Percentiles rank a stretch among this genome's conserved stretches.
phyloP scores from a whole-genome alignment of 768 basidiomycete species.

The Tricholoma hemisulphureum region DNA sequence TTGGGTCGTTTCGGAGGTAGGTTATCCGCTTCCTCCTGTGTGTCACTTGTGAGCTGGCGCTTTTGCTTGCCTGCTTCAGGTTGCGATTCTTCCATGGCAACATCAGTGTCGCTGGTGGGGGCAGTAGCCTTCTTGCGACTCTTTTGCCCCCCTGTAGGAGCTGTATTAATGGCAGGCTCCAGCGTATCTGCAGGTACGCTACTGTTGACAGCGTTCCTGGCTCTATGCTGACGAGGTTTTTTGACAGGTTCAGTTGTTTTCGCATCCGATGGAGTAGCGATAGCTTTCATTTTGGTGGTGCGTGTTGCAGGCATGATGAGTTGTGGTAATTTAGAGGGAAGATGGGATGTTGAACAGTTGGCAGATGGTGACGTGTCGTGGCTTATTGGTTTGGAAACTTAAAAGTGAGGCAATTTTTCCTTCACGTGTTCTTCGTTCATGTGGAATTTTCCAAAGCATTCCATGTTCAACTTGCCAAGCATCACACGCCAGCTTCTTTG shows the following conservation, averaged over 20 bases:
- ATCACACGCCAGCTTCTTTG: background rate
- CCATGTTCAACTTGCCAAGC: constrained; percentile 1
- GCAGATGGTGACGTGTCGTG: background rate
- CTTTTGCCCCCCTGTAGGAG: background rate
- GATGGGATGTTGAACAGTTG: background rate
- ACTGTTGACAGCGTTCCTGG: background rate
- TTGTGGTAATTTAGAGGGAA: background rate
- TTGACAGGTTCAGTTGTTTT: constrained; percentile 2
- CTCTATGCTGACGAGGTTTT: background rate
- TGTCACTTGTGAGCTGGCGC: background rate
- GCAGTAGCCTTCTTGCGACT: background rate
- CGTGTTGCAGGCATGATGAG: constrained; percentile 1
- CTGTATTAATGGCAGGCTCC: background rate
- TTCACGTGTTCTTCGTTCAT: background rate
- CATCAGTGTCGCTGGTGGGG: too few relatives aligned
- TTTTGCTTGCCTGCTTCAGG: constrained; percentile 1
- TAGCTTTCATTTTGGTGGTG: background rate
- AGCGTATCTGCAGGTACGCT: constrained; percentile 1
- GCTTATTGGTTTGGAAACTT: background rate
- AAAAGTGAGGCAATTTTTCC: background rate
- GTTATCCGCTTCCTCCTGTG: background rate
- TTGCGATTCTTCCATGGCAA: constrained; percentile 2
- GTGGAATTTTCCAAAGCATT: background rate
- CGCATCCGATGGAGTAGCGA: constrained; percentile 1
- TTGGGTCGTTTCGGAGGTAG: constrained; percentile 3